Base-by-base conservation (phyloP, 2,329 filamentous ascomycete genomes). In the Diaporthe helianthi region DNA sequence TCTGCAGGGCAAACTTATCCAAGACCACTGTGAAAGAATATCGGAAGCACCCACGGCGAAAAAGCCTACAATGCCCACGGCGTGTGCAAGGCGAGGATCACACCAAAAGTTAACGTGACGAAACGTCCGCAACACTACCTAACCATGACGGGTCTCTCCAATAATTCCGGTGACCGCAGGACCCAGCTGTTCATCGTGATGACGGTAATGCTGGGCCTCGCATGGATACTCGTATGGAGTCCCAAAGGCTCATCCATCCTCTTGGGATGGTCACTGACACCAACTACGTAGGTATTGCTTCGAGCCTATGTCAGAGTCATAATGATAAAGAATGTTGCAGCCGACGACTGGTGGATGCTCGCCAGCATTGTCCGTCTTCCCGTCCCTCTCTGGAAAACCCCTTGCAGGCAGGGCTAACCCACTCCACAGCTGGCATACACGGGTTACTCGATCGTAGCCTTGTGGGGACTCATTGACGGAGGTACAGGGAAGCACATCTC, bases 321-420 rank as follows among this genome's bases (percentile, higher is more conserved):
- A 33, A 74, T 86, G 26, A 76, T 83, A 47, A 83, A 81, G 63
- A 80, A 78, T 36, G 75, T 83, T 41, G 78, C 80, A 0, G 44
- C 79, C 4, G 85, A 87, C 60, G 85, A 87, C 77, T 83, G 79
- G 71, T 74, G 85, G 54, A 84, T 85, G 73, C 76, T 85, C 26
- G 60, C 77, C 33, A 82, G 83, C 3, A 76, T 84, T 76, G 84
- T 86, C 75, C 33, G 51, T 53, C 13, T 13, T 24, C 60, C 17
- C 17, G 17, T 8, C 8, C 17, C 22, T n/a, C n/a, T 26, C 19
- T 6, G 7, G 5, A n/a, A n/a, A 22, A 38, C 13, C n/a, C n/a
- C 13, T 15, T 5, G 6, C 36, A 38, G 12, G 19, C 41, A 68
- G 61, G n/a, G 72, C 66, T 63, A 22, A 46, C 44, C 13, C 41